Percentiles rank a stretch among this genome's conserved stretches.
Evolutionary conservation across 192 early-diverging fungal species (phyloP).

Genomic region (Rhizoclosmatium sp.): DNA sequence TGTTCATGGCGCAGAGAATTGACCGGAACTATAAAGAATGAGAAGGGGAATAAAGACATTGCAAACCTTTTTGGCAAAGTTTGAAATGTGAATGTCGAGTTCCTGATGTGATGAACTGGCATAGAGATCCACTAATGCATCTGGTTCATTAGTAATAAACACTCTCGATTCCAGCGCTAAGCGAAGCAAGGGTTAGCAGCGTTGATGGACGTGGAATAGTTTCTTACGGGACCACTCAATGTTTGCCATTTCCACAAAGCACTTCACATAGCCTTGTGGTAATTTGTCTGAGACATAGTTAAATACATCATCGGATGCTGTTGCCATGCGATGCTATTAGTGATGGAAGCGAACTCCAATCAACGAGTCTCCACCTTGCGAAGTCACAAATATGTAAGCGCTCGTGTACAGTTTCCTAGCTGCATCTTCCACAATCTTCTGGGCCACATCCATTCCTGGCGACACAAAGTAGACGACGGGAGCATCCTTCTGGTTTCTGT

Average conservation of each 20-base stretch:
- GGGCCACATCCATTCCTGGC: neutral
- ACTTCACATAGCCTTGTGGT: slow-evolving; percentile 52
- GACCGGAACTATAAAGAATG: slow-evolving; percentile 40
- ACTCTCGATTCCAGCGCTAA: slow-evolving; percentile 68
- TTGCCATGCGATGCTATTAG: too few species aligned
- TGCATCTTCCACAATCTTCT: slow-evolving; percentile 16
- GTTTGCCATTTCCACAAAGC: slow-evolving; percentile 71
- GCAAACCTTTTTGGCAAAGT: slow-evolving; percentile 45
- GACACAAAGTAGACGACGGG: slow-evolving; percentile 34
- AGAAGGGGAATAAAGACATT: slow-evolving; percentile 79
- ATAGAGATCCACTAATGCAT: slow-evolving; percentile 64
- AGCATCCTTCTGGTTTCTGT: neutral
- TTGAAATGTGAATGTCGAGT: neutral
- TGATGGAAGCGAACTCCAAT: too few species aligned
- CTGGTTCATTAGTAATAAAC: slow-evolving; percentile 72
- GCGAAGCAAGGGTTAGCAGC: too few species aligned
- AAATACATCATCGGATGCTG: neutral
- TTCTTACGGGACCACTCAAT: slow-evolving; percentile 80
- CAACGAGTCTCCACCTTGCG: too few species aligned
- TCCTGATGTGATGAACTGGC: too few species aligned
- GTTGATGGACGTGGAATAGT: too few species aligned
- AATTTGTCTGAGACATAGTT: neutral
- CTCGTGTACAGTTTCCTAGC: neutral
- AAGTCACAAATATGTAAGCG: slow-evolving; percentile 24
- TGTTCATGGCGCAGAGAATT: slow-evolving; percentile 66